Conservation (phyloP, 2,329 filamentous ascomycete species). For the Phialophora expanda region DNA sequence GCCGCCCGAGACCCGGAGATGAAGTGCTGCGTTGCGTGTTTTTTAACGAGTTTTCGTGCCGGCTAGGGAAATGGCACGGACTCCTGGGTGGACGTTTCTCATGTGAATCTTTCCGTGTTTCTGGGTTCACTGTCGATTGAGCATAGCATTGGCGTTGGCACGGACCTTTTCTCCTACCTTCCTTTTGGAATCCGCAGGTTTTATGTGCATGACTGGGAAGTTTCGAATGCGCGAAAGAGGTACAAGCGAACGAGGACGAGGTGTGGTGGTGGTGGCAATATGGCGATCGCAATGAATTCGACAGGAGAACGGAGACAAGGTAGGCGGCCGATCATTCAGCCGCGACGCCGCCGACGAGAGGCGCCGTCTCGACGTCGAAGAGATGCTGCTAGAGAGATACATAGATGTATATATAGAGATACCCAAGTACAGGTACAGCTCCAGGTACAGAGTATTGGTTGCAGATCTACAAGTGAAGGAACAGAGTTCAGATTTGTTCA, state of each 20-base stretch:
- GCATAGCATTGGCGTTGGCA: background rate
- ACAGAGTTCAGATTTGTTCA: background rate
- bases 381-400: background rate
- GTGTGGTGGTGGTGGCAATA: too few relatives aligned
- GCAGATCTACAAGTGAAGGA: background rate
- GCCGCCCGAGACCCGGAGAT: conserved; percentile 25
- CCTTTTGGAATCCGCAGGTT: background rate
- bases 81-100: background rate
- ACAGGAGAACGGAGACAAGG: background rate
- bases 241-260: background rate
- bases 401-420: background rate
- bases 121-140: background rate
- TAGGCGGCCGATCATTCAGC: background rate
- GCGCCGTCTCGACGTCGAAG: background rate
- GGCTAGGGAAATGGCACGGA: background rate
- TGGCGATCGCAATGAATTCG: background rate
- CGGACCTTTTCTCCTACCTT: background rate
- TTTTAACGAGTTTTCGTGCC: background rate
- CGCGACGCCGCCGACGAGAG: background rate
- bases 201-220: background rate
- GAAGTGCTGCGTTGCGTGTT: conserved; percentile 1
- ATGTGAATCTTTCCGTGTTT: conserved; percentile 3
- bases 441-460: background rate
- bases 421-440: background rate
- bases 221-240: background rate